Evolutionary conservation across 2,329 filamentous ascomycete genomes (phyloP), one percentile per base, ranked within the genome.

Genomic region (Penicillium sp.): DNA sequence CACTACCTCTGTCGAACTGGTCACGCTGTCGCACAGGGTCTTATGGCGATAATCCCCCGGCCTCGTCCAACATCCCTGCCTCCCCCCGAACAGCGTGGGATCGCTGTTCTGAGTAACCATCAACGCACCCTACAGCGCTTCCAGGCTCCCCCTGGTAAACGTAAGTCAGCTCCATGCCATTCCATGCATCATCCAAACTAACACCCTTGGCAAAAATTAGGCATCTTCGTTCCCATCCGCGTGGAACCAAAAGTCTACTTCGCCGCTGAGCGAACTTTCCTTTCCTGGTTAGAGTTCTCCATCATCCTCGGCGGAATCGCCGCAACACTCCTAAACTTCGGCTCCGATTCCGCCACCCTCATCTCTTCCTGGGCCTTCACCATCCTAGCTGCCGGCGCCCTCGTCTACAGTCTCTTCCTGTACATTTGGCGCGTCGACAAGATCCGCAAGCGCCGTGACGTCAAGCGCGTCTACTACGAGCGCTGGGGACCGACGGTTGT

Each of bases 241-340:
- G 92, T 99, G 33, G 94, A 99, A 75, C 94, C 94, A 33, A 99
- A 99, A 77, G 94, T 99, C 48, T 96, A 91, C 74, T 96, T 99
- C 71, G 94, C 94, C 22, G 92, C 91, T 0, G 94, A 99, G 75
- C 85, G 94, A 61, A 99, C 94, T 0, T 99, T 97, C 77, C 82
- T 99, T 55, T 90, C 91, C 60, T 99, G 94, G 91, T 88, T 99
- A 67, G 93, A 99, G 75, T 97, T 96, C 76, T 93, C 89, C 47
- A 96, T 97, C 69, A 92, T 97, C 70, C 87, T 99, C 51, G 91
- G 90, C 65, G 88, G 89, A 28, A 93, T 96, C 65, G 90, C 91
- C 12, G 88, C 89, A 8, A 90, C 90, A 0, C 79, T 96, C 43
- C 83, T 96, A 62, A 92, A 96, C 78, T 91, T 97, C 71, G 85